Evolutionary conservation across 495 filamentous ascomycete genomes (phyloP), one percentile per base, ranked within the genome.

Genomic region (Cercophora scortea): DNA sequence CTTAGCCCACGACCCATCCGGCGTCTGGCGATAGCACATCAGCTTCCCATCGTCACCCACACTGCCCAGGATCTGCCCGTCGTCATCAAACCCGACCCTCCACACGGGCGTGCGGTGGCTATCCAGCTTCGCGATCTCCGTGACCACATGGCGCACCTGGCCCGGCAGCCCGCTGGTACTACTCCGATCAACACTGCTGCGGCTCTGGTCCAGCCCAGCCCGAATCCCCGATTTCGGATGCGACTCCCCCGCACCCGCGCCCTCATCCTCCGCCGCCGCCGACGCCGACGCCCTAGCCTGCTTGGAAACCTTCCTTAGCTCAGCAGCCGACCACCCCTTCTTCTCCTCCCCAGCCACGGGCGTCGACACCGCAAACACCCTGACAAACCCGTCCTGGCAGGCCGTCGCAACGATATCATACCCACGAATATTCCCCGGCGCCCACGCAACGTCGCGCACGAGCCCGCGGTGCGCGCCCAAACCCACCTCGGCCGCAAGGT

Each of bases 361-460:
- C 8, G 88, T 87, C 35, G 81, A 79, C 0, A 99, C 70, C 61
- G 90, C 79, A 58, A 90, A 96, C 6, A 97, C 83, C 19, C 94
- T 79, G 43, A 97, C 78, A 54, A 81, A 82, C 4, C 93, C 91
- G 63, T 99, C 93, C 64, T 91, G 90, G 61, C 88, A 89, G 1
- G 89, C 92, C 33, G 91, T 94, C 6, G 93, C 94, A 57, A 97
- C 78, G 49, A 95, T 74, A 63, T 99, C 92, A 61, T 86, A 90
- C 1, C 90, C 90, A 33, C 90, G 69, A 39, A 88, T 85, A 58
- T 89, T 90, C 13, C 89, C 89, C 47, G 87, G 86, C 8, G 93
- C 90, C 93, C 93, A 99, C 8, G 88, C 83, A 5, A 96, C 84
- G 61, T 95, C 91, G 48, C 91, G 77, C n/a, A 99, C 86, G 40